phyloP scores from a whole-genome alignment of 208 protist genomes.

The Kentomonas sorsogonicus region DNA sequence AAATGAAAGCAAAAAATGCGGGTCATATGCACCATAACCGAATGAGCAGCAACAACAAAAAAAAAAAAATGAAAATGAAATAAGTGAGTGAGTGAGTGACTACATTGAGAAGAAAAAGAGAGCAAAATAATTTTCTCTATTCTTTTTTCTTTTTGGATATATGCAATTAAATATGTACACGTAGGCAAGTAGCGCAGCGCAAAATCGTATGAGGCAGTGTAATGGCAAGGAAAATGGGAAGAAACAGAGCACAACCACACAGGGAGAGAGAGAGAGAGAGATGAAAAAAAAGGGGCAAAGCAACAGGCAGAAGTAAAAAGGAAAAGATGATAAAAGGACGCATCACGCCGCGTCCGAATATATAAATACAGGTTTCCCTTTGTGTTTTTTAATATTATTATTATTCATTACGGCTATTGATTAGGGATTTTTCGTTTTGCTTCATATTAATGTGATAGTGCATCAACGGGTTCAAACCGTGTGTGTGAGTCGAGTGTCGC shows the following conservation, averaged over 20 bases:
- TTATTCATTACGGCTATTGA: not conserved
- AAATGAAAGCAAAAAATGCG: no score
- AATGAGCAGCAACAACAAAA: no score
- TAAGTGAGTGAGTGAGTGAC: not conserved
- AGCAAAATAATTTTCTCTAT: conserved; percentile 7
- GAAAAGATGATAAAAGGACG: not conserved
- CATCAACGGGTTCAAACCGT: not conserved
- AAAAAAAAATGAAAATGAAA: conserved; percentile 2
- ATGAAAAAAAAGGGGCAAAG: conserved; percentile 9
- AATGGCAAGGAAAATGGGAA: conserved; percentile 1
- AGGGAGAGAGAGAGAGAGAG: not conserved
- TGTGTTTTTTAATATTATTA: not conserved
- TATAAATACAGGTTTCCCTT: no score
- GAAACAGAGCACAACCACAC: not conserved
- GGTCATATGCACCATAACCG: no score
- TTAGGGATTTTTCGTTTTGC: not conserved
- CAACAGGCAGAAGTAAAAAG: conserved; percentile 8
- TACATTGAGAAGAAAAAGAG: not conserved
- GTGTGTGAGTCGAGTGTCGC: not conserved
- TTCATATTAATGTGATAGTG: no score
- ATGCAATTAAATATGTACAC: conserved; percentile 1
- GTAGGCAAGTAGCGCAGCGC: not conserved
- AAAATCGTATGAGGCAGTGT: not conserved
- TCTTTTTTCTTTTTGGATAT: not conserved
- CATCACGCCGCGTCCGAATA: no score